Evolutionary conservation across 2,329 filamentous ascomycete species (phyloP).

Genomic region (Colletotrichum cereale): DNA sequence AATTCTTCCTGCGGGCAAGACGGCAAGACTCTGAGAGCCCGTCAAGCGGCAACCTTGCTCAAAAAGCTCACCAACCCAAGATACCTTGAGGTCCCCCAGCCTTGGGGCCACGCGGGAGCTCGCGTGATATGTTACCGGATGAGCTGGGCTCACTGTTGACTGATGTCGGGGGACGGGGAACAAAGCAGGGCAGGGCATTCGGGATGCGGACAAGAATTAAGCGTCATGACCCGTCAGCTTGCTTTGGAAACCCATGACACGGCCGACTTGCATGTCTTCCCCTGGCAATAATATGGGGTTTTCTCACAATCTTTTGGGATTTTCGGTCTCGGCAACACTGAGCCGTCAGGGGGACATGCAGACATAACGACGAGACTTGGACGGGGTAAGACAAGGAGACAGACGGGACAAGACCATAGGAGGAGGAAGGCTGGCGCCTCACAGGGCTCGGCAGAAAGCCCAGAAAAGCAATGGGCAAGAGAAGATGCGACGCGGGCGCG

Average conservation of each 20-base stretch:
- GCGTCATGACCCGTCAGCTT: constrained; percentile 11
- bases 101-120: background rate
- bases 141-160: background rate
- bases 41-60: background rate
- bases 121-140: constrained; percentile 30
- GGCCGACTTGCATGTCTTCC: background rate
- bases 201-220: constrained; percentile 21
- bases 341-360: background rate
- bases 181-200: background rate
- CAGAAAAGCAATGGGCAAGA: constrained; percentile 15
- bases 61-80: background rate
- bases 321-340: background rate
- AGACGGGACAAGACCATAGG: background rate
- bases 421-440: background rate
- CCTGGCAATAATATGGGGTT: background rate
- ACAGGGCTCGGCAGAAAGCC: constrained; percentile 6
- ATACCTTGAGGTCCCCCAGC: background rate
- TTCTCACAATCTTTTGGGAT: background rate
- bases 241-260: background rate
- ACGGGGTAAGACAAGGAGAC: background rate
- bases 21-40: background rate
- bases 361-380: constrained; percentile 9
- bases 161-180: background rate
- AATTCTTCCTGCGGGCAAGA: background rate
- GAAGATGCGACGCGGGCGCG: constrained; percentile 22